Evolutionary conservation across 148 eudicot genomes (phyloP), one percentile per base, ranked within the genome.

Genomic region (Camellia granthamiana): DNA sequence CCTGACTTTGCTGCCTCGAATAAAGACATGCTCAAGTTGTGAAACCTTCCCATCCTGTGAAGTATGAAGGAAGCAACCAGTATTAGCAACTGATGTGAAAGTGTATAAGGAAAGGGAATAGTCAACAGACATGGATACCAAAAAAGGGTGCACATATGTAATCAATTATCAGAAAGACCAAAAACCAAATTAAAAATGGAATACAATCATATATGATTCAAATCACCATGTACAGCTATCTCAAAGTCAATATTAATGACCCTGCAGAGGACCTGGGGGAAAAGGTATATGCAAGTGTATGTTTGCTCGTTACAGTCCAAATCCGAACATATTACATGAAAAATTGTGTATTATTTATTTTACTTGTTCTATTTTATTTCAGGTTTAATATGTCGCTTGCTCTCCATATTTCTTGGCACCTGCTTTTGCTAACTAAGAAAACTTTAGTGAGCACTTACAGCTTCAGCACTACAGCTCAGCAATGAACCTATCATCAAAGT

Each of bases 1-100:
- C 99, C 98, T 92, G 86, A 96, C 99, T 92, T 96, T 91, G 90
- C 98, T 91, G 75, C 99, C 99, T 66, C 98, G 88, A 71, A 97
- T 94, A 76, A 91, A 95, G 74, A 95, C 97, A 89, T 94, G 99
- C 82, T 97, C 99, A n/a, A 97, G 98, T 77, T 92, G 97, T 46
- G 99, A 92, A 80, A 94, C 90, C 87, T 91, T 94, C 74, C 99
- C 99, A 86, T 94, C 98, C 98, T 96, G 88, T 55, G 23, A 30
- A 43, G 7, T 8, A 16, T 15, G 77, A 61, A 80, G 72, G 52
- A 74, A 46, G 72, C 21, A 47, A 42, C 9, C 68, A 69, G 38
- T 58, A 43, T 71, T 59, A 79, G 75, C 52, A 69, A 42, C n/a
- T 69, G 44, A 19, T 54, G 54, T 15, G 16, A 67, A 60, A 49